Evolutionary conservation across 805 yeast species (phyloP).

Genomic region (Nakazawaea ernobii): DNA sequence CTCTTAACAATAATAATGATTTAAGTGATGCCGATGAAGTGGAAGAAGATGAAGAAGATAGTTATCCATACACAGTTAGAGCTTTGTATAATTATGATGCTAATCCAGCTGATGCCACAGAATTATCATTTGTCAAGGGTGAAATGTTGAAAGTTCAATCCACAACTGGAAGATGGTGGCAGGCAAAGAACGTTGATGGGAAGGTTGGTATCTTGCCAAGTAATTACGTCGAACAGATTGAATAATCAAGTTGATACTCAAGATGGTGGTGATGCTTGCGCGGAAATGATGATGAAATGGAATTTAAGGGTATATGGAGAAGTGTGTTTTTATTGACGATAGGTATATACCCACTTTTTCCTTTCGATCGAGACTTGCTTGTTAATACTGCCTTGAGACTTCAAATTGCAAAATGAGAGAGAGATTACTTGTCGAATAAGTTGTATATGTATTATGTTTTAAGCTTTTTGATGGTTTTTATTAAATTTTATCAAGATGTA

Average conservation of each 20-base stretch:
- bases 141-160: conserved; percentile 90
- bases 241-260: conserved; percentile 12
- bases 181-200: conserved; percentile 83
- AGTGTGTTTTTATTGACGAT: too few relatives aligned
- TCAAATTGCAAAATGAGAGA: too few relatives aligned
- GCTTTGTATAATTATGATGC: conserved; percentile 87
- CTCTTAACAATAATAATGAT: conserved; percentile 11
- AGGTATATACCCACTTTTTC: background rate
- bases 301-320: background rate
- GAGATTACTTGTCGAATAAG: too few relatives aligned
- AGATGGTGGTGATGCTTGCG: background rate
- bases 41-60: conserved; percentile 25
- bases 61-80: conserved; percentile 78
- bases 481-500: background rate
- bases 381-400: too few relatives aligned
- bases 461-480: too few relatives aligned
- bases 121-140: conserved; percentile 83
- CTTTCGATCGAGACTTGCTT: background rate
- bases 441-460: too few relatives aligned
- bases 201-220: conserved; percentile 96
- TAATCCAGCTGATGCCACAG: conserved; percentile 88
- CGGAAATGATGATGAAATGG: background rate
- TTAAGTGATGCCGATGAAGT: conserved; percentile 11
- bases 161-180: conserved; percentile 98
- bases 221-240: conserved; percentile 78